Base-by-base conservation (phyloP, 768 basidiomycete genomes). In the Hemileccinum rubropunctum region DNA sequence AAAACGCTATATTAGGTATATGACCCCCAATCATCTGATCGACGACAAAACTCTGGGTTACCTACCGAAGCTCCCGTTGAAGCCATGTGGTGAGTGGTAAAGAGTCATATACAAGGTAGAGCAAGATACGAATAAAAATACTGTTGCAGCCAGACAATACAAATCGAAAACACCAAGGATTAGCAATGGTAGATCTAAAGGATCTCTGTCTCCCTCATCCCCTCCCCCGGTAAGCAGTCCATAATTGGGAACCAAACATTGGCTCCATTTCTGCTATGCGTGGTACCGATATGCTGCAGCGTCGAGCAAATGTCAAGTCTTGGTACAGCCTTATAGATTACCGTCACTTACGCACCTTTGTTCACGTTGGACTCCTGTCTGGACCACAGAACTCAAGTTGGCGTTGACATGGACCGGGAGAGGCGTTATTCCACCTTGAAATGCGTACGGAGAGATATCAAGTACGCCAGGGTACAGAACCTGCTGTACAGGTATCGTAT, bases 311-410 rank as follows among this genome's bases (percentile, higher is more conserved):
- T 18, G 3, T 39, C 52, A 18, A 49, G 28, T 13, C 15, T n/a
- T 8, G 15, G 34, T 38, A 20, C 21, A n/a, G 45, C n/a, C 0
- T 28, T 20, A 3, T 27, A 6, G 10, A 30, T 15, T 1, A 43
- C 6, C 18, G 6, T n/a, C 26, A 54, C 51, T 52, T 35, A 62
- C 61, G 50, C n/a, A 59, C 61, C 50, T 57, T 36, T 28, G 35
- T 32, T 23, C 45, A 20, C 23, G 27, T 15, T 40, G 51, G 7
- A 28, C 36, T 30, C 7, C 41, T n/a, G 20, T 3, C 20, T 23
- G 23, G 23, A 23, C 23, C 6, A 23, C 23, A 23, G 42, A 30
- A 10, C 27, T n/a, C 5, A 28, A 15, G n/a, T 48, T 33, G 14
- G 36, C 15, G 38, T 45, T 20, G 26, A 44, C n/a, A 15, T 23